These are phyloP conservation scores for Fusarium musae DNA, from an alignment of 2,329 filamentous ascomycete genomes.

Conservation along the genomic window DNA sequence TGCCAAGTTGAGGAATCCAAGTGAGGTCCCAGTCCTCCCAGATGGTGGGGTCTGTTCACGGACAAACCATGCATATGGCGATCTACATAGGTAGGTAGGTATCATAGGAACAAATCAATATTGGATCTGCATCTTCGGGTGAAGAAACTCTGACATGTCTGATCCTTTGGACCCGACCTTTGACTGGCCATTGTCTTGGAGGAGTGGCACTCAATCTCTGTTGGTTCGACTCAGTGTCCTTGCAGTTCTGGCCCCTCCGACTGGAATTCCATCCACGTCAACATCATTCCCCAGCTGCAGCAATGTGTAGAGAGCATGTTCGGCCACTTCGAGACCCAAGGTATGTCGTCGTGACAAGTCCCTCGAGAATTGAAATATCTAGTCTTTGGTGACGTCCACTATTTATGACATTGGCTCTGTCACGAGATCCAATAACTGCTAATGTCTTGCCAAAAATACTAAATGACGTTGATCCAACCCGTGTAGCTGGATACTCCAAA, in stretches of 20 bases:
- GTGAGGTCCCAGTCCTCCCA: not conserved
- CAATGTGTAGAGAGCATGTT: not conserved
- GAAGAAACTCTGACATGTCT: not conserved
- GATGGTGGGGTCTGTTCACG: not conserved
- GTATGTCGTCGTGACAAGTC: not conserved
- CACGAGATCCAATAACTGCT: not conserved
- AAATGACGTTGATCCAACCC: not conserved
- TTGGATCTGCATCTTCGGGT: not conserved
- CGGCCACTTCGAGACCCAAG: not conserved
- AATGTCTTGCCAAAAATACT: not conserved
- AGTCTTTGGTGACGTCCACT: not conserved
- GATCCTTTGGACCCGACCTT: not conserved
- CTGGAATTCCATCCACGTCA: slow-evolving; percentile 24
- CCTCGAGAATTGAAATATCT: not conserved
- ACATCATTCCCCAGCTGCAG: slow-evolving; percentile 5
- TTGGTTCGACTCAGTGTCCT: not conserved
- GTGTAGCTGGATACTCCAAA: not conserved
- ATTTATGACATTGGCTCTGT: not conserved
- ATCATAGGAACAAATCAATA: not conserved
- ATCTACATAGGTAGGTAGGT: not conserved
- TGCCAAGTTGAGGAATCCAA: not conserved
- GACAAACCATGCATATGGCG: not conserved
- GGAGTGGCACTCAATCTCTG: not conserved
- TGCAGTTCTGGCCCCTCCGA: slow-evolving; percentile 27
- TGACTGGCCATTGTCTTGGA: not conserved